phyloP scores from a whole-genome alignment of 495 filamentous ascomycete species.

The Talaromyces borbonicus region DNA sequence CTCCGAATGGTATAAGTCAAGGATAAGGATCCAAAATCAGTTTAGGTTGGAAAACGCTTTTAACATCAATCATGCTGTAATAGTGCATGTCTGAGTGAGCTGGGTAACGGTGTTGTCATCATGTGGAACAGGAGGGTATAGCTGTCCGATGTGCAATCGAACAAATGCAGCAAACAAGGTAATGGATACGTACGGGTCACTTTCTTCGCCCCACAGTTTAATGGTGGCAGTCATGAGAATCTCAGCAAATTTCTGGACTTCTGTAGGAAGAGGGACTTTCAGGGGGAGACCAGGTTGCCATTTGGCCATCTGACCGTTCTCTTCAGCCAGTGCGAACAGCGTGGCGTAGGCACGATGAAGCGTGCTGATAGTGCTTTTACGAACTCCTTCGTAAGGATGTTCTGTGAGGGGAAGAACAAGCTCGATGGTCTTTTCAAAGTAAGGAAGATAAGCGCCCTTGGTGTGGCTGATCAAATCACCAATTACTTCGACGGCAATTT shows the following conservation, averaged over 20 bases:
- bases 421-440: constrained; percentile 85
- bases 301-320: constrained; percentile 64
- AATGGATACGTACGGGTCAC: constrained; percentile 67
- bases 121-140: constrained; percentile 36
- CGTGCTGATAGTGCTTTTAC: constrained; percentile 81
- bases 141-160: constrained; percentile 6
- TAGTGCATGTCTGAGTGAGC: constrained; percentile 88
- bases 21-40: constrained; percentile 18
- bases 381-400: constrained; percentile 86
- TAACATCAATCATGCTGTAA: constrained; percentile 75
- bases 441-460: constrained; percentile 66
- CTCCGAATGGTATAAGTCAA: constrained; percentile 5
- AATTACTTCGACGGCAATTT: constrained; percentile 90
- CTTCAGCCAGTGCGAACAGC: constrained; percentile 78
- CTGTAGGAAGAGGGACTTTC: constrained; percentile 60
- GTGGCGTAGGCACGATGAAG: constrained; percentile 89
- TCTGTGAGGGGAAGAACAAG: constrained; percentile 67
- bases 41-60: constrained; percentile 55
- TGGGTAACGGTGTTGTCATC: constrained; percentile 95
- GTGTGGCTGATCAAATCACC: constrained; percentile 86
- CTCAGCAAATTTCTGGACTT: constrained; percentile 78
- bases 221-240: constrained; percentile 79
- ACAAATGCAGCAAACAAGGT: constrained; percentile 8
- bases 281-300: constrained; percentile 86
- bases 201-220: constrained; percentile 76